A percentile compares a stretch with the other conserved stretches of the same genome.
phyloP scores from a whole-genome alignment of 2,329 filamentous ascomycete species.

The Tolypocladium inflatum region DNA sequence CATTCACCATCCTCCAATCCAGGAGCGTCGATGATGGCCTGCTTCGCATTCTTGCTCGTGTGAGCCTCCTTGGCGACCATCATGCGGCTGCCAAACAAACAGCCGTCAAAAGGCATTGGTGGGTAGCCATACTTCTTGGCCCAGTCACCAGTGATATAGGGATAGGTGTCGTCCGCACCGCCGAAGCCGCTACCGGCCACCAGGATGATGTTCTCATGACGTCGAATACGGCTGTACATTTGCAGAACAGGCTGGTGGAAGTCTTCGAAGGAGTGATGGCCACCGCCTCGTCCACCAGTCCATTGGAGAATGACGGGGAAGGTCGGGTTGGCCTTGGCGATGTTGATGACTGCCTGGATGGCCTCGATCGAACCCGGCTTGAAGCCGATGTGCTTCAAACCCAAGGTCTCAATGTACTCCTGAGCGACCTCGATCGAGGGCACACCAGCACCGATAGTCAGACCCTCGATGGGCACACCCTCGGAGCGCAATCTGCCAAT shows the following conservation, averaged over 20 bases:
- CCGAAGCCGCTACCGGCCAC: constrained; percentile 90
- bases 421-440: constrained; percentile 89
- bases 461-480: constrained; percentile 81
- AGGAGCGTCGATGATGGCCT: constrained; percentile 78
- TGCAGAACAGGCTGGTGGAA: constrained; percentile 87
- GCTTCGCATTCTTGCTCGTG: constrained; percentile 78
- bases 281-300: constrained; percentile 89
- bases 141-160: constrained; percentile 85
- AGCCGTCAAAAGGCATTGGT: constrained; percentile 89
- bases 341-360: constrained; percentile 84
- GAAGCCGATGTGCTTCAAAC: constrained; percentile 87
- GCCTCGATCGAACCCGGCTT: constrained; percentile 86
- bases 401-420: constrained; percentile 87
- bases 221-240: constrained; percentile 83
- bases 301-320: constrained; percentile 93
- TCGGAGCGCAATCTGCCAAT: constrained; percentile 71
- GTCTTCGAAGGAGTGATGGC: constrained; percentile 91
- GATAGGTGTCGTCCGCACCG: constrained; percentile 81
- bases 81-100: constrained; percentile 83
- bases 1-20: constrained; percentile 76
- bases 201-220: constrained; percentile 77
- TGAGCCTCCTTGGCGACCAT: constrained; percentile 92
- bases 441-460: constrained; percentile 88
- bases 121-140: constrained; percentile 80
- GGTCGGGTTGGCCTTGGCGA: constrained; percentile 84